These are phyloP conservation scores for Aspergillus bridgeri DNA, from an alignment of 495 filamentous ascomycete species.

Conservation along the genomic window DNA sequence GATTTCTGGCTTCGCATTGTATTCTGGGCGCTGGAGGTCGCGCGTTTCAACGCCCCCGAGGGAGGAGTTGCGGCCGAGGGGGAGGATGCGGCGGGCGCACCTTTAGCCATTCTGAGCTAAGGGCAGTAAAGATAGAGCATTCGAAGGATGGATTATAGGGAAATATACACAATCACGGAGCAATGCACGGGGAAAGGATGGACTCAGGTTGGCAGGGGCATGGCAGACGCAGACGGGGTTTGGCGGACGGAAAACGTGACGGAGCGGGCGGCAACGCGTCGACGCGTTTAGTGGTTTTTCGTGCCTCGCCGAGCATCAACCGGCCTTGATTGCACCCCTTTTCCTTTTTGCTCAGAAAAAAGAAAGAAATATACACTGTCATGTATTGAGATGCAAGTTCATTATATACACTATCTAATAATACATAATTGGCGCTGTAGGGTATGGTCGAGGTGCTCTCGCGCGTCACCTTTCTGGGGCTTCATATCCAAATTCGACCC, in stretches of 20 bases:
- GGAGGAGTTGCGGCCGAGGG: constrained; percentile 38
- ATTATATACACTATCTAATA: neutral
- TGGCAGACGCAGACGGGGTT: neutral
- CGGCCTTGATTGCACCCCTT: neutral
- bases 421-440: neutral
- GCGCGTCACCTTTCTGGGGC: neutral
- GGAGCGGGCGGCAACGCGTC: constrained; percentile 30
- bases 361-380: neutral
- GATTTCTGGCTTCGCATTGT: constrained; percentile 74
- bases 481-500: neutral
- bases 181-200: neutral
- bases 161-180: constrained; percentile 7
- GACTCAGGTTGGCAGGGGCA: constrained; percentile 21
- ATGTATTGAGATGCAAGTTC: neutral
- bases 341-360: neutral
- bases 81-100: constrained; percentile 34
- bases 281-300: constrained; percentile 41
- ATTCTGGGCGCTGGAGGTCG: constrained; percentile 46
- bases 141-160: neutral
- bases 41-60: constrained; percentile 37
- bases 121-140: constrained; percentile 1
- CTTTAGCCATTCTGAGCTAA: constrained; percentile 34
- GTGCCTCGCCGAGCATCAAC: neutral
- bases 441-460: neutral
- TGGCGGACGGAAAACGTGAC: constrained; percentile 10